Evolutionary conservation across 768 basidiomycete genomes (phyloP), one percentile per base, ranked within the genome.

Genomic region (Terana coerulea): DNA sequence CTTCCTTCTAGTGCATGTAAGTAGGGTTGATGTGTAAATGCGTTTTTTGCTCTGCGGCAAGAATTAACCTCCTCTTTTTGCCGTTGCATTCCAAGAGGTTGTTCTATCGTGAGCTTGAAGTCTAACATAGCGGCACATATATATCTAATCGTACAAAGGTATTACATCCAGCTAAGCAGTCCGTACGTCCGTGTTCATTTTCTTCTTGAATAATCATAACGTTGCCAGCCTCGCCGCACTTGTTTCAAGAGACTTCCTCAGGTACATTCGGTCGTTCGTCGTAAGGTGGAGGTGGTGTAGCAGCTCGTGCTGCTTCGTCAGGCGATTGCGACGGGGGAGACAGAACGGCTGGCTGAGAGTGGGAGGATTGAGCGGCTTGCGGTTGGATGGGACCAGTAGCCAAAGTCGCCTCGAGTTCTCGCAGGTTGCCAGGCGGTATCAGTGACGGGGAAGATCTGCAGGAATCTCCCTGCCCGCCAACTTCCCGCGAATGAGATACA

Each of bases 401-500:
- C 8, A 19, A 9, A 19, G 19, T 40, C 10, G 39, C 39, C n/a
- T 9, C 24, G 39, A 40, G 22, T 11, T 41, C 49, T 6, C 39
- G 49, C 8, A 50, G 39, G 28, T 50, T 42, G 15, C 26, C 29
- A 12, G 49, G 49, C 8, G 49, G 49, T 8, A 50, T 29, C 11
- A 50, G 49, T 17, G 49, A 50, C 7, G 49, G 26, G 49, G 49
- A 8, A 50, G 39, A 15, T n/a, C 19, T 1, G n/a, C 19, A 10
- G 49, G 49, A 10, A 50, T 40, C 5, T 40, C 49, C 30, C 28
- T 24, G 6, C 95, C 94, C 7, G 80, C 75, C 6, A 97, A 69
- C 66, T 85, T 92, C 62, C 78, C 80, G 66, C 88, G 88, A 58
- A 99, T 94, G 36, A 99, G 78, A 69, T 94, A 80, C 83, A 95